phyloP scores from a whole-genome alignment of 352 stramenopile genomes.

The Aphanomyces cochlioides region DNA sequence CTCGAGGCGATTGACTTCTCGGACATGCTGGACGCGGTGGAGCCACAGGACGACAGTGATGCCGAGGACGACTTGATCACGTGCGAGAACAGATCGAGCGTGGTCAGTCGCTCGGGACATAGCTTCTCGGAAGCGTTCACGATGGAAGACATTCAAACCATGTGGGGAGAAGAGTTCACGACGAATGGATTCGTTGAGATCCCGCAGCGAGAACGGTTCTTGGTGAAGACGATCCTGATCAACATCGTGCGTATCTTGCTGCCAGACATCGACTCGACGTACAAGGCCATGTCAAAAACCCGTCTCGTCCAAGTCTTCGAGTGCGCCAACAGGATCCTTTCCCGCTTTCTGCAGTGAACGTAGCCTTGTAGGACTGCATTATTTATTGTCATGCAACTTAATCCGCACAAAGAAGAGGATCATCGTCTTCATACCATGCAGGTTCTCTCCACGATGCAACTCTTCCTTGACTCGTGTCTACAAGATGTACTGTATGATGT shows the following conservation, averaged over 20 bases:
- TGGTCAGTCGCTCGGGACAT: neutral
- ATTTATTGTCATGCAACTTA: too few species aligned
- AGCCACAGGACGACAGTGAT: neutral
- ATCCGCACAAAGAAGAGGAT: too few species aligned
- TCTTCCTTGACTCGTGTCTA: too few species aligned
- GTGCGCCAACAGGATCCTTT: constrained; percentile 8
- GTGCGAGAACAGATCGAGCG: neutral
- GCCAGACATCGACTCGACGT: constrained; percentile 2
- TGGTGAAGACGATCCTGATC: constrained; percentile 1
- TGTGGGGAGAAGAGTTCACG: constrained; percentile 23
- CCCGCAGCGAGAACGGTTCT: constrained; percentile 11
- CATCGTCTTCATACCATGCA: too few species aligned
- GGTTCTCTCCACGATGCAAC: too few species aligned
- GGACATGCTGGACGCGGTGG: constrained; percentile 10
- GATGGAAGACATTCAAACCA: constrained; percentile 48
- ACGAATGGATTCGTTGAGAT: constrained; percentile 14
- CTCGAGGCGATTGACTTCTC: constrained; percentile 26
- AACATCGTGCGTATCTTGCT: constrained; percentile 5
- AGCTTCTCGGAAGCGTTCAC: constrained; percentile 9
- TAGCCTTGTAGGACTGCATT: too few species aligned
- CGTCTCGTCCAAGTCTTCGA: neutral
- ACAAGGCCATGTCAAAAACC: constrained; percentile 2
- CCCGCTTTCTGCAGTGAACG: neutral
- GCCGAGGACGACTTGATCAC: neutral
- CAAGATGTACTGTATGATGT: too few species aligned